Evolutionary conservation across 2,329 filamentous ascomycete species (phyloP).

Genomic region (Epichloe sp.): DNA sequence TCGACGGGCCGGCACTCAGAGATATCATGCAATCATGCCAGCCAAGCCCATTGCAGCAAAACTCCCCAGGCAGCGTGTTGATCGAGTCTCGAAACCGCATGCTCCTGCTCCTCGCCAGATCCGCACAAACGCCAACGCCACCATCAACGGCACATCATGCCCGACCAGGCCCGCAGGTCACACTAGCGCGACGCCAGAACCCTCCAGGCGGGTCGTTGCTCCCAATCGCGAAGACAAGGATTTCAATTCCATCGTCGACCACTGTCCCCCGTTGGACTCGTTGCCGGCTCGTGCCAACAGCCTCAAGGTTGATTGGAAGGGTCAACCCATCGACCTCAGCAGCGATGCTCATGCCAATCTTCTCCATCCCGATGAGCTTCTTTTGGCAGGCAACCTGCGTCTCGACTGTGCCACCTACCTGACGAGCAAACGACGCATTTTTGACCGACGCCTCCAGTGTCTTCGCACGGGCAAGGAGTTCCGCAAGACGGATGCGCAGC

Average conservation of each 20-base stretch:
- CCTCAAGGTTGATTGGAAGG: slow-evolving; percentile 82
- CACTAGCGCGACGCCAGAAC: slow-evolving; percentile 35
- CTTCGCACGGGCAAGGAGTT: slow-evolving; percentile 66
- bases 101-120: slow-evolving; percentile 21
- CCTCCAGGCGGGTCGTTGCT: slow-evolving; percentile 38
- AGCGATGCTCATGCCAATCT: slow-evolving; percentile 55
- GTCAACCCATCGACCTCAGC: slow-evolving; percentile 61
- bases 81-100: slow-evolving; percentile 25
- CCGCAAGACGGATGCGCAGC: slow-evolving; percentile 88
- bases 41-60: slow-evolving; percentile 24
- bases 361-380: slow-evolving; percentile 67
- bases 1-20: slow-evolving; percentile 27
- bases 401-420: slow-evolving; percentile 82
- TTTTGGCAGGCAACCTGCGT: slow-evolving; percentile 63
- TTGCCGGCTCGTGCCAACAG: slow-evolving; percentile 54
- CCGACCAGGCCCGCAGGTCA: slow-evolving; percentile 18
- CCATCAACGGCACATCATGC: slow-evolving; percentile 12
- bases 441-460: slow-evolving; percentile 58
- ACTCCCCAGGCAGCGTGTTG: slow-evolving; percentile 17
- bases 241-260: slow-evolving; percentile 58
- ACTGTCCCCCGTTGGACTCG: slow-evolving; percentile 57
- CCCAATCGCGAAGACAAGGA: slow-evolving; percentile 73
- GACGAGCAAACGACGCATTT: slow-evolving; percentile 86
- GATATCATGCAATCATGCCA: slow-evolving; percentile 28
- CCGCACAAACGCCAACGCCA: slow-evolving; percentile 14